Evolutionary conservation across 305 asterid genomes (phyloP), one percentile per base, ranked within the genome.

Genomic region (Fraxinus baroniana): DNA sequence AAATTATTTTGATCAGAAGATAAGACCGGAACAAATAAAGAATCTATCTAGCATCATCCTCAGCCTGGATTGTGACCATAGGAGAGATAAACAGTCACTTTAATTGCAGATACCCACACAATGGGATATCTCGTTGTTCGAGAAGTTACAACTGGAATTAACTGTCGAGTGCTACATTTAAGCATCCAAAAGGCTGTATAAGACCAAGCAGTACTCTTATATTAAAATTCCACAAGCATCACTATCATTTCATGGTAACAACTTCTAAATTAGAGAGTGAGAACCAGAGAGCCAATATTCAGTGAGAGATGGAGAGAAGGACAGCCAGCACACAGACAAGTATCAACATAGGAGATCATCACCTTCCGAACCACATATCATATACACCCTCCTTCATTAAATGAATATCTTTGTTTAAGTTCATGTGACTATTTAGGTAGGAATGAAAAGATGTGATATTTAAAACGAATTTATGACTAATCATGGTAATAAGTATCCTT

Each of bases 1-100:
- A 80, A 57, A 18, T 55, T 24, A 73, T 75, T 57, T 57, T 74
- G 72, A 68, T 73, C 80, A 83, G 85, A 46, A 87, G 72, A 39
- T 37, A 4, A 17, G 18, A 79, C 26, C 33, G 5, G 76, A 72
- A 81, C 39, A 39, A 78, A 78, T n/a, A 78, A 52, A 71, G 33
- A 52, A 28, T 74, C 71, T 60, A 68, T 46, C 22, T 80, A 33
- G 22, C 33, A 24, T 74, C 64, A 79, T 52, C 41, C 30, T 10
- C 71, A 13, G 75, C 49, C 62, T 37, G n/a, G 15, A 77, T 49
- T 22, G 72, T 37, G 32, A 18, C 8, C 62, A 8, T 37, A 18
- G 30, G 76, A 13, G 12, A 62, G 17, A 79, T 13, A 22, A 79
- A 32, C 15, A 20, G 20, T 20, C 76, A 66, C 15, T 12, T 36